A percentile compares a stretch with the other conserved stretches of the same genome.
phyloP scores from a whole-genome alignment of 805 yeast genomes.

The Pichia californica region DNA sequence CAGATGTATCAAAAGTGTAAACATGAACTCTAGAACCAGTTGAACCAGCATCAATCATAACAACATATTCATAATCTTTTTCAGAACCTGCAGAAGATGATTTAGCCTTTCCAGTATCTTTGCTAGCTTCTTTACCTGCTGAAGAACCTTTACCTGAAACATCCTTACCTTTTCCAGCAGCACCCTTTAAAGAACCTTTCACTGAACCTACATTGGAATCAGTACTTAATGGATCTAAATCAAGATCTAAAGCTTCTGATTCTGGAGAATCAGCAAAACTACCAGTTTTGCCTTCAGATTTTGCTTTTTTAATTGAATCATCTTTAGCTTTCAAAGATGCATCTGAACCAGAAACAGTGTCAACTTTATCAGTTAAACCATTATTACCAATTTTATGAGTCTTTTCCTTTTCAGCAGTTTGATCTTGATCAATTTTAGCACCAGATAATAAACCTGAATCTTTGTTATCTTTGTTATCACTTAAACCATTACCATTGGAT shows the following conservation, averaged over 20 bases:
- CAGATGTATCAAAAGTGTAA: constrained; percentile 84
- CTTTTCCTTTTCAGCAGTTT: constrained; percentile 9
- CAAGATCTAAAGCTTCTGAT: background rate
- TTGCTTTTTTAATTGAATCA: constrained; percentile 8
- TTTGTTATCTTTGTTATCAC: background rate
- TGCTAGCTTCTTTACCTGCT: background rate
- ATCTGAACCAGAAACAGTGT: constrained; percentile 12
- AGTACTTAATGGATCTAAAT: background rate
- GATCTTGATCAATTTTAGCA: constrained; percentile 14
- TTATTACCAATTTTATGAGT: background rate
- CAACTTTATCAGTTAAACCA: constrained; percentile 7
- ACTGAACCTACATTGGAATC: background rate
- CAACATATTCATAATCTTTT: constrained; percentile 55
- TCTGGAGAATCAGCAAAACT: constrained; percentile 1
- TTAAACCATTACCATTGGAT: constrained; percentile 6
- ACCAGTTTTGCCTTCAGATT: constrained; percentile 1
- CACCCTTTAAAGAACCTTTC: background rate
- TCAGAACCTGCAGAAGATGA: background rate
- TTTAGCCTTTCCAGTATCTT: no score
- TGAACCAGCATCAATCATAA: constrained; percentile 98
- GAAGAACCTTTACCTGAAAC: background rate
- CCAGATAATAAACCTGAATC: constrained; percentile 10
- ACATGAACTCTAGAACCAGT: constrained; percentile 95
- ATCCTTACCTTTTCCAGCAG: background rate
- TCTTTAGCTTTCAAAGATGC: constrained; percentile 13